Conservation (phyloP, 257 asterid species). For the Knoxia roxburghii region DNA sequence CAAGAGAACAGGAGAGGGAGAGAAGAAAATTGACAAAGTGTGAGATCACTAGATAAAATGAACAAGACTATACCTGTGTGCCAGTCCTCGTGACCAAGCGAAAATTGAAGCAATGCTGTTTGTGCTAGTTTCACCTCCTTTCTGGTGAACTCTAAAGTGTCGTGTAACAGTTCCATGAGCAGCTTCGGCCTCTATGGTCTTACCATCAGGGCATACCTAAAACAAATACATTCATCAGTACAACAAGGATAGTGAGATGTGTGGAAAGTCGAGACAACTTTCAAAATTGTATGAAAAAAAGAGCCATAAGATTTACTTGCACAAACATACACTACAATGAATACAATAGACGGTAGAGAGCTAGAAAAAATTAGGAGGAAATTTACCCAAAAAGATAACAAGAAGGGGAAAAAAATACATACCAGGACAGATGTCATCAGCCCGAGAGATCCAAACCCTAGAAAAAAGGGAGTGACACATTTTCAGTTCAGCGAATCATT, state of each 20-base stretch:
- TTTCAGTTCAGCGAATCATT: background rate
- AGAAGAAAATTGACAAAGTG: background rate
- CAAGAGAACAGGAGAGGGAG: background rate
- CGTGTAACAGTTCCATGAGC: slow-evolving; percentile 99
- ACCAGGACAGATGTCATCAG: slow-evolving; percentile 98
- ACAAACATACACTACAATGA: no score
- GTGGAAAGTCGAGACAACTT: background rate
- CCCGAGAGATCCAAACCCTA: slow-evolving; percentile 99
- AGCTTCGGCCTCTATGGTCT: slow-evolving; percentile 99
- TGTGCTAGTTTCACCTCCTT: slow-evolving; percentile 99
- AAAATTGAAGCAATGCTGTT: slow-evolving; percentile 98
- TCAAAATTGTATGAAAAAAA: background rate
- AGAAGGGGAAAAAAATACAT: slow-evolving; percentile 18
- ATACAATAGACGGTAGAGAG: background rate
- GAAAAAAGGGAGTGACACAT: background rate
- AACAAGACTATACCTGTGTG: slow-evolving; percentile 62
- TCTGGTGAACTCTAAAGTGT: slow-evolving; percentile 94
- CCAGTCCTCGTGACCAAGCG: slow-evolving; percentile 99
- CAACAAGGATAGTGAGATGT: background rate
- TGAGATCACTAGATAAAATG: background rate
- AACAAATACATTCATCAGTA: slow-evolving; percentile 21
- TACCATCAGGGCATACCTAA: slow-evolving; percentile 98
- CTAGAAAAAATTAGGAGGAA: background rate
- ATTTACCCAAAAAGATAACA: background rate
- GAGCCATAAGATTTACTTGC: background rate